Evolutionary conservation across 352 stramenopile genomes (phyloP).

Genomic region (Saprolegnia diclina): DNA sequence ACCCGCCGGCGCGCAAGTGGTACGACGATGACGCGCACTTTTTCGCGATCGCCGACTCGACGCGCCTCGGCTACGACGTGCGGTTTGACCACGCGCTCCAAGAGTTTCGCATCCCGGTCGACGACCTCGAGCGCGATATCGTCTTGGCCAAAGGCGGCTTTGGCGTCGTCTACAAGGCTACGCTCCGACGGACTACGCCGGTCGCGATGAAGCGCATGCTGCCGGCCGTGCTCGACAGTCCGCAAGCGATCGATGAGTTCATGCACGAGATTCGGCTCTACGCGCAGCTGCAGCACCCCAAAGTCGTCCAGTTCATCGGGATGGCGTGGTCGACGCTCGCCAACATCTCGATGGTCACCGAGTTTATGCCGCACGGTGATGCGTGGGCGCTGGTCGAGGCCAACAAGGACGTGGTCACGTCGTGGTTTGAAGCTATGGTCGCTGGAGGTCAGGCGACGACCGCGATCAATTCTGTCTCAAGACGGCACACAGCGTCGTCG

Average conservation of each 20-base stretch:
- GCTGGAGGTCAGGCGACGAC: neutral
- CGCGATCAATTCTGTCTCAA: slow-evolving; percentile 50
- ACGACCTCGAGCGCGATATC: slow-evolving; percentile 2
- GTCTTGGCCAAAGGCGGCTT: slow-evolving; percentile 20
- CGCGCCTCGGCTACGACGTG: slow-evolving; percentile 19
- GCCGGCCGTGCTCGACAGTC: neutral
- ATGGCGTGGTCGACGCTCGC: slow-evolving; percentile 31
- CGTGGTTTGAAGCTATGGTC: slow-evolving; percentile 6
- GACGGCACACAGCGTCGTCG: neutral
- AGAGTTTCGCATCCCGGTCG: slow-evolving; percentile 15
- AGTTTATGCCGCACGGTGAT: slow-evolving; percentile 40
- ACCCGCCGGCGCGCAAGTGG: neutral
- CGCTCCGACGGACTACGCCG: neutral
- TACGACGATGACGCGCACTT: slow-evolving; percentile 4
- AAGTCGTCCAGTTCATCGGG: slow-evolving; percentile 23
- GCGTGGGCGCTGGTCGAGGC: neutral
- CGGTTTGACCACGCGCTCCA: slow-evolving; percentile 22
- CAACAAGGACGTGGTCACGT: slow-evolving; percentile 25
- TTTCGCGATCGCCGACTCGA: neutral
- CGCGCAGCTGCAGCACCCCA: slow-evolving; percentile 22
- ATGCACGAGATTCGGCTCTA: slow-evolving; percentile 24
- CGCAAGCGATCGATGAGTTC: slow-evolving; percentile 8
- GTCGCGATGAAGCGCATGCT: slow-evolving; percentile 12
- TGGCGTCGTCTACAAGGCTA: slow-evolving; percentile 23
- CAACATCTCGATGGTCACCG: slow-evolving; percentile 40